Evolutionary conservation across 1,139 yeast genomes (phyloP), one percentile per base, ranked within the genome.

Genomic region (Saccharomyces hybrid): DNA sequence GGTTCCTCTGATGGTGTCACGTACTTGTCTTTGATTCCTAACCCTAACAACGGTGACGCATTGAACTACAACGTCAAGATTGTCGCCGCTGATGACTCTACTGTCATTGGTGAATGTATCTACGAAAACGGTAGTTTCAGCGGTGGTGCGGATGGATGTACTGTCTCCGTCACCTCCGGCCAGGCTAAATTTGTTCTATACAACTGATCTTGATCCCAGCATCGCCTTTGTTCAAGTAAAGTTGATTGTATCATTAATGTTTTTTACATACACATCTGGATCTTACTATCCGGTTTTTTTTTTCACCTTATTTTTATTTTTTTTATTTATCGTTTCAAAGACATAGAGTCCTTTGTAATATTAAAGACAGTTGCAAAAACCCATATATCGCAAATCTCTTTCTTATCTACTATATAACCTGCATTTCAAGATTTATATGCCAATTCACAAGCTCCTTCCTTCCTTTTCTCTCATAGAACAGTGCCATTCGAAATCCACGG

Each of bases 11-110:
- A 75, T 64, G 96, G 96, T 63, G 76, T 82, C 61, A 78, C 96
- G 57, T 91, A 89, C 81, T 77, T 93, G 68, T 88, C 96, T 14
- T 78, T 91, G 74, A 88, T 90, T 74, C 96, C 97, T 72, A 90
- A 91, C 78, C 96, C 97, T 68, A 89, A 89, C 82, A 88, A 88
- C 79, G 65, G 71, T 51, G 72, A 78, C 48, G 73, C 90, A 57
- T 85, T 91, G 68, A 88, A 88, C 82, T 93, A 76, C 79, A 88
- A 82, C 69, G 87, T 93, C 65, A 86, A 86, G 78, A 89, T 91
- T 68, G 95, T 81, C 60, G 91, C 88, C 62, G 75, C 79, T 57
- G 83, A 80, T 54, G 88, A 81, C 57, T 74, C 86, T 47, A 67
- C 74, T 54, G 82, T 88, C 59, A 77, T 76, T 68, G 97, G 97